Percentiles rank a stretch among this genome's conserved stretches.
Evolutionary conservation across 495 filamentous ascomycete genomes (phyloP).

Genomic region (Geoglossum glabrum): DNA sequence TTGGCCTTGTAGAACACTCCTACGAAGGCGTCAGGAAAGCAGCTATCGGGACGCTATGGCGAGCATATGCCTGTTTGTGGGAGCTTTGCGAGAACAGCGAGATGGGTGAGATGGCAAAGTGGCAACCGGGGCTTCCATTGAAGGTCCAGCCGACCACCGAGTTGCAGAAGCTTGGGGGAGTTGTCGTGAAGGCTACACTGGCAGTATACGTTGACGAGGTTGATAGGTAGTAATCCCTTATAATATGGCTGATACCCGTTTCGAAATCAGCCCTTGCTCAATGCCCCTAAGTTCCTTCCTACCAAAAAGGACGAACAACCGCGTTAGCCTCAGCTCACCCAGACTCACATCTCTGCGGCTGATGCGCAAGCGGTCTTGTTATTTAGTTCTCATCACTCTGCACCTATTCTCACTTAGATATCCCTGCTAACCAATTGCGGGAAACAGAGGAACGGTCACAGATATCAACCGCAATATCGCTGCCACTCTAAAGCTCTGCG

Average conservation of each 20-base stretch:
- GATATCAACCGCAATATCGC: slow-evolving; percentile 91
- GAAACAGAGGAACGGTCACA: slow-evolving; percentile 58
- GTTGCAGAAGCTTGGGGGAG: slow-evolving; percentile 67
- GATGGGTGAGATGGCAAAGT: slow-evolving; percentile 56
- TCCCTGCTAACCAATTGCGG: neutral
- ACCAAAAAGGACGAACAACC: slow-evolving; percentile 57
- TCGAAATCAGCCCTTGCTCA: neutral
- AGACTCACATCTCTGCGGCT: slow-evolving; percentile 62
- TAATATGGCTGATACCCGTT: neutral
- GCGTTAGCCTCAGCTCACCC: slow-evolving; percentile 99
- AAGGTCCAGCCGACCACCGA: slow-evolving; percentile 56
- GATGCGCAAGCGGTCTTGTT: slow-evolving; percentile 73
- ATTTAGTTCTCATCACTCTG: slow-evolving; percentile 20
- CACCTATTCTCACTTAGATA: slow-evolving; percentile 8
- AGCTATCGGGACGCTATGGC: slow-evolving; percentile 76
- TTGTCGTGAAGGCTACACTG: slow-evolving; percentile 69
- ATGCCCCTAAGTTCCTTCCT: neutral
- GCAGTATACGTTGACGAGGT: slow-evolving; percentile 72
- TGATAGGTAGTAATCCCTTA: slow-evolving; percentile 46
- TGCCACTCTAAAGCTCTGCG: slow-evolving; percentile 79
- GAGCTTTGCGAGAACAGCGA: slow-evolving; percentile 57
- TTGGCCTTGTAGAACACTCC: slow-evolving; percentile 60
- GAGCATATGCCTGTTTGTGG: slow-evolving; percentile 83
- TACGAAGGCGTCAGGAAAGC: slow-evolving; percentile 91
- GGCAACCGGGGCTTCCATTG: slow-evolving; percentile 73